phyloP scores from a whole-genome alignment of 768 basidiomycete genomes.

The Kwoniella dendrophila region DNA sequence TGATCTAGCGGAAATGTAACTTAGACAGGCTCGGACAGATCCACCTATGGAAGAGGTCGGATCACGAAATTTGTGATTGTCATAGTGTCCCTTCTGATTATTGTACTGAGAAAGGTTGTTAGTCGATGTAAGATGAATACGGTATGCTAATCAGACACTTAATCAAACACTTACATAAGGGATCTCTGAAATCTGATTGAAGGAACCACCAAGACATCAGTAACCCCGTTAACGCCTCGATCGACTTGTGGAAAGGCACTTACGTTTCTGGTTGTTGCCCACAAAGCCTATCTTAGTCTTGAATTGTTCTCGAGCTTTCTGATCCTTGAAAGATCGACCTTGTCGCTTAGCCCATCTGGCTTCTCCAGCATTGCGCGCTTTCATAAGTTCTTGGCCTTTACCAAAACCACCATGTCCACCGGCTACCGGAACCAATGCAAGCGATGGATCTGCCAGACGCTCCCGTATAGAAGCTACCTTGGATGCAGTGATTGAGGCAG shows the following conservation, averaged over 20 bases:
- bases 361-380: constrained; percentile 91
- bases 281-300: constrained; percentile 78
- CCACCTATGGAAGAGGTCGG: too few species aligned
- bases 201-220: too few species aligned
- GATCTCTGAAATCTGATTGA: constrained; percentile 46
- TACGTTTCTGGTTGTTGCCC: constrained; percentile 77
- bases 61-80: too few species aligned
- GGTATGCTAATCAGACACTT: too few species aligned
- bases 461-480: constrained; percentile 76
- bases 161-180: constrained; percentile 35
- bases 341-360: constrained; percentile 88
- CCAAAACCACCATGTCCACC: constrained; percentile 89
- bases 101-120: too few species aligned
- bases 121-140: too few species aligned
- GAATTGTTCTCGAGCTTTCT: constrained; percentile 75
- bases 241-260: constrained; percentile 12
- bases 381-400: constrained; percentile 75
- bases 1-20: too few species aligned
- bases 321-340: constrained; percentile 79
- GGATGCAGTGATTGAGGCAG: constrained; percentile 62
- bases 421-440: constrained; percentile 76
- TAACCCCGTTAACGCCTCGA: background rate
- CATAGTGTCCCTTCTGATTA: too few species aligned
- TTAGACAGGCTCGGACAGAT: too few species aligned
- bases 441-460: constrained; percentile 77